Evolutionary conservation across 768 basidiomycete genomes (phyloP), one percentile per base, ranked within the genome.

Genomic region (Ramaria sp.): DNA sequence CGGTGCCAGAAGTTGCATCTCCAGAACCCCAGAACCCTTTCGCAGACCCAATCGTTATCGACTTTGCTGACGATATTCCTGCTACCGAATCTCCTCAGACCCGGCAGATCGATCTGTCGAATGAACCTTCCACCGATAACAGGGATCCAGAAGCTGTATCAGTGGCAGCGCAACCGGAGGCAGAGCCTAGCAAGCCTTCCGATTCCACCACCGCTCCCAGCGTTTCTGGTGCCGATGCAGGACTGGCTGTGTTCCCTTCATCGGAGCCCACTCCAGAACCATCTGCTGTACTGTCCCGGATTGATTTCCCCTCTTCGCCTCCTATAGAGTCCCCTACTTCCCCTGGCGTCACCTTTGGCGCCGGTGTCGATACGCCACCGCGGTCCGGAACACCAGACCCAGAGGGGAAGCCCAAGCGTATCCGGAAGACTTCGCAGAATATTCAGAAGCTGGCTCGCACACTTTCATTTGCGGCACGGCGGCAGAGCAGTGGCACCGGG

Each of bases 381-480:
- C 81, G 86, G 28, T 76, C 75, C 36, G 80, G 78, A n/a, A 80
- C 85, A 6, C 85, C 88, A 5, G 85, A 88, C 61, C 74, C 74
- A 0, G 85, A 85, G 3, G 64, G 76, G n/a, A 87, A 87, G 61
- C 79, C 79, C 32, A 88, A 88, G 71, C 74, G 87, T 57, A 87
- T 84, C 64, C 78, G 86, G 18, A 88, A 86, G 56, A 82, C 86
- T 8, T 85, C 86, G 25, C 88, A 92, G 65, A 90, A 90, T 62
- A 87, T 92, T 73, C 86, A 88, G 65, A 77, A 86, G 16, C 64
- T 91, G 36, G 88, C 87, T 15, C 73, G 86, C 57, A 73, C 79
- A 58, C 82, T 91, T 53, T 88, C 87, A 9, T 66, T 86, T 42
- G 76, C 72, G 27, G 76, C 81, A 0, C 75, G 77, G 44, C 77